Evolutionary conservation across 306 rosid genomes (phyloP).

Genomic region (Albizia julibrissin): DNA sequence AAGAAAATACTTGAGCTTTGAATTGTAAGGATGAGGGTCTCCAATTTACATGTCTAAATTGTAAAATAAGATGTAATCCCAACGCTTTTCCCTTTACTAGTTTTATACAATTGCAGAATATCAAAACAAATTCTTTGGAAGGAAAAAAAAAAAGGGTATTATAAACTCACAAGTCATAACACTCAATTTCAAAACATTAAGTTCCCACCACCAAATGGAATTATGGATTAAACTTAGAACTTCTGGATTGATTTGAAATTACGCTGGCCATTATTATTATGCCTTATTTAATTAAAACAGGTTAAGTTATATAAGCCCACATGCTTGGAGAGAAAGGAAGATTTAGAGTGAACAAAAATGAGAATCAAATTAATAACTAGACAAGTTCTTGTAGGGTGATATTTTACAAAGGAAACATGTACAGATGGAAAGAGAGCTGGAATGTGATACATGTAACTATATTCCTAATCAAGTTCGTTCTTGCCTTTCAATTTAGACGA

Average conservation of each 20-base stretch:
- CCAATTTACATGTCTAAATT: neutral
- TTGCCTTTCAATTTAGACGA: conserved; percentile 57
- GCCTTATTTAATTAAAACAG: neutral
- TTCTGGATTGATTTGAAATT: neutral
- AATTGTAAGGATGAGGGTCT: neutral
- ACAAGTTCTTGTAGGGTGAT: conserved; percentile 29
- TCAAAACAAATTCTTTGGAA: neutral
- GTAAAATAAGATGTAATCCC: neutral
- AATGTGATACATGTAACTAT: conserved; percentile 33
- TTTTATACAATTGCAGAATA: no score
- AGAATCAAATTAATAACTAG: conserved; percentile 29
- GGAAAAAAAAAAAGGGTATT: neutral
- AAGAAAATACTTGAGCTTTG: neutral
- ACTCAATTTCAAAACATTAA: neutral
- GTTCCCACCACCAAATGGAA: neutral
- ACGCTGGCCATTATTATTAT: neutral
- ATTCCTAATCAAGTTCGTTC: conserved; percentile 39
- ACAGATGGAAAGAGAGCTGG: conserved; percentile 33
- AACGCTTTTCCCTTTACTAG: neutral
- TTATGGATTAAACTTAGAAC: neutral
- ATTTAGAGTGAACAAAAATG: conserved; percentile 29
- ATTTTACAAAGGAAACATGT: conserved; percentile 44
- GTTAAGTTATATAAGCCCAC: neutral
- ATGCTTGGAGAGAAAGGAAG: conserved; percentile 12
- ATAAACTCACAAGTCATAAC: neutral